A percentile compares a stretch with the other conserved stretches of the same genome.
These are phyloP conservation scores for Myriosclerotinia duriaeana DNA, from an alignment of 2,329 filamentous ascomycete genomes.

Conservation along the genomic window DNA sequence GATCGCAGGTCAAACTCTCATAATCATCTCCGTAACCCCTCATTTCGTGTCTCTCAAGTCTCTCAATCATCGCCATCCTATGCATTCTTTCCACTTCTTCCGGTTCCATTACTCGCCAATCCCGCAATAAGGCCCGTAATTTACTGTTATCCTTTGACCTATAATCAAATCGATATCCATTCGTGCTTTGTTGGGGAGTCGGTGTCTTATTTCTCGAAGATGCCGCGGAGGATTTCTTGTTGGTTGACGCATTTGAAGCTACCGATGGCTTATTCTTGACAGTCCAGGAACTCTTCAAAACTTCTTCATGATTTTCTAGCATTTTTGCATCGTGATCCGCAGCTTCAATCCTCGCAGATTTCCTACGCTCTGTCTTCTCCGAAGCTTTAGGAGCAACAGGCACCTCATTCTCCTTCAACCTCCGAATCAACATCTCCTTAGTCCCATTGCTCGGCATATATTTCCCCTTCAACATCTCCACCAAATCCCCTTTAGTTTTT, in stretches of 20 bases:
- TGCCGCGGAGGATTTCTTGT: background rate
- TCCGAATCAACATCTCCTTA: constrained; percentile 7
- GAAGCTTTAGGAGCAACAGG: background rate
- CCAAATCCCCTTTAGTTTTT: background rate
- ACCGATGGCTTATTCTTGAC: background rate
- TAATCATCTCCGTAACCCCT: constrained; percentile 3
- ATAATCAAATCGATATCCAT: background rate
- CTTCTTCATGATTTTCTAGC: background rate
- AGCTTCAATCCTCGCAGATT: constrained; percentile 8
- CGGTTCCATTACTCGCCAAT: constrained; percentile 4
- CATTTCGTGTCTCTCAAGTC: constrained; percentile 5
- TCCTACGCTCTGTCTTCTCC: background rate
- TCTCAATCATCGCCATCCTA: background rate
- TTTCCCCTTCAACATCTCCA: background rate
- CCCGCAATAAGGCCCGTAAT: background rate
- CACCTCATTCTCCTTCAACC: background rate
- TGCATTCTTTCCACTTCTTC: background rate
- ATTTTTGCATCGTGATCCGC: background rate
- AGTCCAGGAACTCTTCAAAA: background rate
- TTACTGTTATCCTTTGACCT: background rate
- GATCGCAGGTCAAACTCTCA: too few species aligned
- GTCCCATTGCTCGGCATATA: background rate
- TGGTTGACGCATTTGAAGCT: background rate
- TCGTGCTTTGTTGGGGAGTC: background rate
- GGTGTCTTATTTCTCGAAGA: background rate